A percentile compares a stretch with the other conserved stretches of the same genome.
Conservation (phyloP, 331 rosid genomes). For the Cydonia oblonga region DNA sequence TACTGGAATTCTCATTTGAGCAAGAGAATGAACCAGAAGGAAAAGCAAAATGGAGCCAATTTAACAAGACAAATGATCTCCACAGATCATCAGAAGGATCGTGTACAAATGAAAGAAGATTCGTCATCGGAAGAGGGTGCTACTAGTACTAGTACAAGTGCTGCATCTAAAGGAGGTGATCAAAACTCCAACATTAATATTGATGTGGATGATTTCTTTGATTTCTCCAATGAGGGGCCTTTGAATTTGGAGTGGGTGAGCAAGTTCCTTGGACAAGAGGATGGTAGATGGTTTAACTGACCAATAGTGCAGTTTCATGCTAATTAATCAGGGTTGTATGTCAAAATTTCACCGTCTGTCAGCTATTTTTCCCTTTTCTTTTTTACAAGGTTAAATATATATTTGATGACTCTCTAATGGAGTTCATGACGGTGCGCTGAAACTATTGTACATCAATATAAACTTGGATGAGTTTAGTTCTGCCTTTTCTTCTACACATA, state of each 20-base stretch:
- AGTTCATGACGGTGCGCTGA: background rate
- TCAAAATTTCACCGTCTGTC: background rate
- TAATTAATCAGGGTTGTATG: background rate
- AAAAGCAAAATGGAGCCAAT: slow-evolving; percentile 13
- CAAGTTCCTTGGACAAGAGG: slow-evolving; percentile 24
- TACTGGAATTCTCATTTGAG: slow-evolving; percentile 59
- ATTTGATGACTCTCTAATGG: background rate
- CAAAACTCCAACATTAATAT: slow-evolving; percentile 12
- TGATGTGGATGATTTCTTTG: slow-evolving; percentile 33
- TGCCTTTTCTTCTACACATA: background rate
- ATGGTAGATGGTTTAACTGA: background rate
- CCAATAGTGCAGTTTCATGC: slow-evolving; percentile 2
- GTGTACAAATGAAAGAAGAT: background rate
- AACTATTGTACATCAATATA: background rate
- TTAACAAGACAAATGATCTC: background rate
- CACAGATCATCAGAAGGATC: background rate
- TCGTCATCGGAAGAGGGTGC: background rate
- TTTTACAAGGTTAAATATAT: background rate
- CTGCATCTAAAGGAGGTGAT: background rate
- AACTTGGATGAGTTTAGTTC: background rate
- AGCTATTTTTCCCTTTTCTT: background rate
- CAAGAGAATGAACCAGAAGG: slow-evolving; percentile 26
- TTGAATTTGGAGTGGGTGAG: slow-evolving; percentile 37
- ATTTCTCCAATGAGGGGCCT: slow-evolving; percentile 33
- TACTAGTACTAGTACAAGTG: background rate